A percentile compares a stretch with the other conserved stretches of the same genome.
Evolutionary conservation across 805 yeast genomes (phyloP).

Genomic region (Cyberlindnera mycetangii): DNA sequence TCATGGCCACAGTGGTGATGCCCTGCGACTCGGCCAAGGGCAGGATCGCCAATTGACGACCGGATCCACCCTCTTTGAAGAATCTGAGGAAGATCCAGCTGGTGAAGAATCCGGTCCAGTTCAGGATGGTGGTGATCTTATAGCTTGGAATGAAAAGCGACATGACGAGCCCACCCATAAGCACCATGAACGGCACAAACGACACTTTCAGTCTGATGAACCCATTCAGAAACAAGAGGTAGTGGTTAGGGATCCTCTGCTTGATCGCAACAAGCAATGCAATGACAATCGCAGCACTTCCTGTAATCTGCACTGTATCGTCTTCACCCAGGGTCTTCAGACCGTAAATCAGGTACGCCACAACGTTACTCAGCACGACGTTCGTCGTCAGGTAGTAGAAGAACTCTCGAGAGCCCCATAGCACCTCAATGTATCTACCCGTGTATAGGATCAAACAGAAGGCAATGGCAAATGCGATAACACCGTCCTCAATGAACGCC

Average conservation of each 20-base stretch:
- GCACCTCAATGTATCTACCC: slow-evolving; percentile 51
- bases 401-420: slow-evolving; percentile 52
- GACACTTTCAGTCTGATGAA: slow-evolving; percentile 34
- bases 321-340: slow-evolving; percentile 10
- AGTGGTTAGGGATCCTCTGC: slow-evolving; percentile 53
- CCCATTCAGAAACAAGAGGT: slow-evolving; percentile 46
- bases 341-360: slow-evolving; percentile 31
- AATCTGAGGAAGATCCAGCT: slow-evolving; percentile 41
- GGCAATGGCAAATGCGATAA: slow-evolving; percentile 37
- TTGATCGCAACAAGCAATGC: slow-evolving; percentile 55
- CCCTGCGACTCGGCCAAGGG: slow-evolving; percentile 36
- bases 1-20: slow-evolving; percentile 17
- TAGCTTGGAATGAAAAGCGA: slow-evolving; percentile 18
- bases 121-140: slow-evolving; percentile 6
- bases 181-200: slow-evolving; percentile 28
- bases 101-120: slow-evolving; percentile 32
- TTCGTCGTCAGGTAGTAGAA: slow-evolving; percentile 38
- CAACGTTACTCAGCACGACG: slow-evolving; percentile 35
- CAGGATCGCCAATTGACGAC: slow-evolving; percentile 40
- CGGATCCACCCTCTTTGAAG: slow-evolving; percentile 40
- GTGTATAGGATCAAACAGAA: slow-evolving; percentile 42
- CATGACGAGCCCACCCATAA: slow-evolving; percentile 20
- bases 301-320: slow-evolving; percentile 16
- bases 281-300: slow-evolving; percentile 29
- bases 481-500: slow-evolving; percentile 43